phyloP scores from a whole-genome alignment of 140 eudicot genomes.

The Flaveria floridana region DNA sequence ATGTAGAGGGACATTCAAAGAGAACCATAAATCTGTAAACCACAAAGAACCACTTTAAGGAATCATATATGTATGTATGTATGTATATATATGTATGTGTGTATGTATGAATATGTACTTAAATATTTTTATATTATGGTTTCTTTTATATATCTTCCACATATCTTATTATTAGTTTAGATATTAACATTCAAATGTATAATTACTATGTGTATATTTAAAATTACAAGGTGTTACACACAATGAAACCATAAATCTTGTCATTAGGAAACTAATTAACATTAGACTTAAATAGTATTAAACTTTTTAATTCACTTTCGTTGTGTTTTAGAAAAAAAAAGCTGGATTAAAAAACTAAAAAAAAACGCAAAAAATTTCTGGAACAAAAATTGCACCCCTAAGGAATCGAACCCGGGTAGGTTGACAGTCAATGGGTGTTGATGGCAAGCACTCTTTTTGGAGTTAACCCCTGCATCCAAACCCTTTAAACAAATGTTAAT shows the following conservation, averaged over 20 bases:
- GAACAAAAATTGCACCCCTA: no score
- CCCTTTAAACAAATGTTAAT: no score
- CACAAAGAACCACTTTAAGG: no score
- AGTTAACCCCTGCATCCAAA: no score
- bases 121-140: background rate
- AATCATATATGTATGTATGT: background rate
- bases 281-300: background rate
- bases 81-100: background rate
- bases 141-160: background rate
- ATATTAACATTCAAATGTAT: conserved; percentile 3
- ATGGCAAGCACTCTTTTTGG: no score
- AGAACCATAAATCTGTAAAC: no score
- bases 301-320: background rate
- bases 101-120: background rate
- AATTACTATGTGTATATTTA: background rate
- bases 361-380: no score
- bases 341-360: no score
- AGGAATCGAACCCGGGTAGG: no score
- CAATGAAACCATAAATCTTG: background rate
- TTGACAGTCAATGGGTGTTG: no score
- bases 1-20: no score
- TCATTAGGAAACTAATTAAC: conserved; percentile 4
- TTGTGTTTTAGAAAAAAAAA: no score
- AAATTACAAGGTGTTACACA: background rate
- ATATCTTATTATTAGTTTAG: background rate